These are phyloP conservation scores for Xylogone sp. DNA, from an alignment of 2,329 filamentous ascomycete species.

Conservation along the genomic window DNA sequence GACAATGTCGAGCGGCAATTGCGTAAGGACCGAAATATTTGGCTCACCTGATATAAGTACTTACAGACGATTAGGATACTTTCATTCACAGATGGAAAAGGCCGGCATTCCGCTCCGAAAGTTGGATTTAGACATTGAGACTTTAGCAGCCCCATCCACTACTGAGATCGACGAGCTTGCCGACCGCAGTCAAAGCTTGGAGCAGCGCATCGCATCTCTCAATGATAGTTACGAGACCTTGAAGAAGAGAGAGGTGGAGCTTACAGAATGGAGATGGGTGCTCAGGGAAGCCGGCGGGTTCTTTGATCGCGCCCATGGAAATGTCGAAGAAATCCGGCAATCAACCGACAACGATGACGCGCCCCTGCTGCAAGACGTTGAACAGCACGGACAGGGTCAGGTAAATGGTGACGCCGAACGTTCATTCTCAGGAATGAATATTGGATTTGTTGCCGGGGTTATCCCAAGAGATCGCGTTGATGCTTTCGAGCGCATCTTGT, in stretches of 20 bases:
- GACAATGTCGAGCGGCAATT: constrained; percentile 98
- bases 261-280: constrained; percentile 98
- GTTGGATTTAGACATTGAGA: constrained; percentile 85
- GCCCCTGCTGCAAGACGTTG: constrained; percentile 86
- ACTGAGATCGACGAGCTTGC: constrained; percentile 95
- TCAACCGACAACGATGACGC: constrained; percentile 85
- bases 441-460: constrained; percentile 95
- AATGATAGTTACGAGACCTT: constrained; percentile 98
- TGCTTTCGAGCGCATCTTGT: constrained; percentile 94
- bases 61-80: constrained; percentile 63
- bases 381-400: constrained; percentile 72
- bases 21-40: constrained; percentile 55
- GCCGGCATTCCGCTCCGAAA: constrained; percentile 79
- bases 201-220: constrained; percentile 84
- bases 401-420: constrained; percentile 57
- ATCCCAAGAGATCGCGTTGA: constrained; percentile 90
- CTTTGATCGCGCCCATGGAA: constrained; percentile 93
- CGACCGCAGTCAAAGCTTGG: constrained; percentile 86
- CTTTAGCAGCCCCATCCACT: constrained; percentile 81
- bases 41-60: constrained; percentile 6
- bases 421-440: constrained; percentile 97
- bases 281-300: constrained; percentile 93
- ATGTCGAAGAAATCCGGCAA: constrained; percentile 92
- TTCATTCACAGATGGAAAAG: constrained; percentile 94
- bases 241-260: constrained; percentile 94